Percentiles rank a stretch among this genome's conserved stretches.
These are phyloP conservation scores for Talaromyces liani DNA, from an alignment of 495 filamentous ascomycete species.

Conservation along the genomic window DNA sequence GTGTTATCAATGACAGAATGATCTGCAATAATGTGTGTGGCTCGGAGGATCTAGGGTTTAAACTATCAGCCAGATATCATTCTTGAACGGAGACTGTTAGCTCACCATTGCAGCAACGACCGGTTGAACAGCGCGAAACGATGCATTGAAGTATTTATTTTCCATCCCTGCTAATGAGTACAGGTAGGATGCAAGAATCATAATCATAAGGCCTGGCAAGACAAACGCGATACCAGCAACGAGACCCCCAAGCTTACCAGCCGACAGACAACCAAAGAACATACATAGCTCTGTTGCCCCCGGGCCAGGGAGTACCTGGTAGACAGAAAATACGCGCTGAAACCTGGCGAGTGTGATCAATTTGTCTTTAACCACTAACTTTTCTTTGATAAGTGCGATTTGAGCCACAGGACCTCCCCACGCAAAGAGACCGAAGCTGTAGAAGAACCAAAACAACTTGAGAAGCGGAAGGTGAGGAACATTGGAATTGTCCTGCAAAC, in stretches of 20 bases:
- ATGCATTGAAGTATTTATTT: slow-evolving; percentile 27
- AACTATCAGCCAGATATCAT: background rate
- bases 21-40: slow-evolving; percentile 26
- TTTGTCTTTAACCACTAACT: slow-evolving; percentile 25
- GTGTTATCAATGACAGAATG: slow-evolving; percentile 20
- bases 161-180: slow-evolving; percentile 24
- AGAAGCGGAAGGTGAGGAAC: slow-evolving; percentile 20
- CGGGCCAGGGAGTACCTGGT: slow-evolving; percentile 28
- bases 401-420: slow-evolving; percentile 34
- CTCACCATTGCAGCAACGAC: slow-evolving; percentile 29
- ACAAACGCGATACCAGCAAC: slow-evolving; percentile 27
- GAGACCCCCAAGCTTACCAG: slow-evolving; percentile 24
- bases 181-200: slow-evolving; percentile 24
- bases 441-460: slow-evolving; percentile 29
- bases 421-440: slow-evolving; percentile 28
- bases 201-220: slow-evolving; percentile 26
- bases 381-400: slow-evolving; percentile 29
- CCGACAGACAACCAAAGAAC: slow-evolving; percentile 30
- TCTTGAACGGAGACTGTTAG: background rate
- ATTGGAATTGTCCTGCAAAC: slow-evolving; percentile 18
- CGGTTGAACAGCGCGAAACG: slow-evolving; percentile 26
- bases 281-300: slow-evolving; percentile 30
- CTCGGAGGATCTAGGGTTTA: slow-evolving; percentile 20
- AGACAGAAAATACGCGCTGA: slow-evolving; percentile 30
- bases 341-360: slow-evolving; percentile 27